A percentile compares a stretch with the other conserved stretches of the same genome.
These are phyloP conservation scores for Arctostaphylos glauca DNA, from an alignment of 148 eudicot species.

Conservation along the genomic window DNA sequence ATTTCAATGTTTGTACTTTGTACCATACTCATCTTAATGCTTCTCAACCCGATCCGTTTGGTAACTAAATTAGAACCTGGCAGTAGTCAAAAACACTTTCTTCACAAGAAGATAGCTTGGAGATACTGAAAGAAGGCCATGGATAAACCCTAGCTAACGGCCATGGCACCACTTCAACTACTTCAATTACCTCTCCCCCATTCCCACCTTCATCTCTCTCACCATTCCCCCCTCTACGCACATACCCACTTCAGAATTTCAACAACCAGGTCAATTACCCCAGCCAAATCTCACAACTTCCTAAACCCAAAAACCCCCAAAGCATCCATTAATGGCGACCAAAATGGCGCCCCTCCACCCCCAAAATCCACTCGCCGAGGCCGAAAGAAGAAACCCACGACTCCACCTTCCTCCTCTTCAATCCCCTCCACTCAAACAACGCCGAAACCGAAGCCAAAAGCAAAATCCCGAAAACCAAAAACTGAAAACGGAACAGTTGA, in stretches of 20 bases:
- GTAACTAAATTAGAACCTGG: not conserved
- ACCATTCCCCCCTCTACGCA: slow-evolving; percentile 9
- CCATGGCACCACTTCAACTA: slow-evolving; percentile 36
- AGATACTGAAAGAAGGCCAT: not conserved
- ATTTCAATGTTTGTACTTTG: too few relatives aligned
- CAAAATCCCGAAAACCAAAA: not conserved
- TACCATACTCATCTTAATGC: too few relatives aligned
- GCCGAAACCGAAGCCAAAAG: slow-evolving; percentile 6
- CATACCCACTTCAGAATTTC: slow-evolving; percentile 17
- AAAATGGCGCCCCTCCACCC: slow-evolving; percentile 10
- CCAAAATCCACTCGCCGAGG: slow-evolving; percentile 34
- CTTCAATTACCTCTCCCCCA: slow-evolving; percentile 17
- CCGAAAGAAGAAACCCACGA: slow-evolving; percentile 33
- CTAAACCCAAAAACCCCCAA: slow-evolving; percentile 7
- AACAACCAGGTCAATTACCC: slow-evolving; percentile 1
- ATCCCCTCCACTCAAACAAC: slow-evolving; percentile 6
- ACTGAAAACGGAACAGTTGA: slow-evolving; percentile 1
- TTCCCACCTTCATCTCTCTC: slow-evolving; percentile 14
- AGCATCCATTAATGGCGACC: slow-evolving; percentile 21
- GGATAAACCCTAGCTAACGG: slow-evolving; percentile 30
- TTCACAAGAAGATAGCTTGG: not conserved
- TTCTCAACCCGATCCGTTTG: not conserved
- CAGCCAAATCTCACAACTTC: slow-evolving; percentile 2
- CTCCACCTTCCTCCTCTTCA: slow-evolving; percentile 17
- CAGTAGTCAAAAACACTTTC: not conserved